Percentiles rank a stretch among this genome's conserved stretches.
Conservation (phyloP, 2,329 filamentous ascomycete genomes). For the Hymenoscyphus infarciens region DNA sequence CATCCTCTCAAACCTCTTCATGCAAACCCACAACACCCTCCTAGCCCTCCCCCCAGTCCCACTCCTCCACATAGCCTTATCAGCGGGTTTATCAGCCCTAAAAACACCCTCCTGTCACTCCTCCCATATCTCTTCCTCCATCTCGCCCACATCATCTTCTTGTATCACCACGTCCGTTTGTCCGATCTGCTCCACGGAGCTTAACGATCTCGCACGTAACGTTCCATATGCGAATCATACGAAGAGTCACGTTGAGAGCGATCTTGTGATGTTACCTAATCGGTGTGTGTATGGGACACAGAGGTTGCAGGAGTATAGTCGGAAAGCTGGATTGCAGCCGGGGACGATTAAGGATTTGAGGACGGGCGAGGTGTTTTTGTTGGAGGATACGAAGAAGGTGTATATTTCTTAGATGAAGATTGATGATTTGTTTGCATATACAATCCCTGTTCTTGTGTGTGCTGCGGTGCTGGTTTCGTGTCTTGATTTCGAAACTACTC, state of each 20-base stretch:
- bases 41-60: constrained; percentile 79
- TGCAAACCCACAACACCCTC: constrained; percentile 80
- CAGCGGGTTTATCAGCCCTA: constrained; percentile 85
- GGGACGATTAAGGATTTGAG: constrained; percentile 74
- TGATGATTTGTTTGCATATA: constrained; percentile 37
- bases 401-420: constrained; percentile 68
- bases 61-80: constrained; percentile 84
- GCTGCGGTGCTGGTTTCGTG: too few species aligned
- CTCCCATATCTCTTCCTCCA: constrained; percentile 28
- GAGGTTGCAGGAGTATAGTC: constrained; percentile 70
- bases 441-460: background rate
- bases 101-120: constrained; percentile 95
- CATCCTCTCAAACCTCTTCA: constrained; percentile 74
- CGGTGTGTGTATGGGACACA: constrained; percentile 78
- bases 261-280: constrained; percentile 84
- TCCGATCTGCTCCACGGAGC: constrained; percentile 91
- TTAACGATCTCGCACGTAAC: constrained; percentile 83
- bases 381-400: constrained; percentile 72
- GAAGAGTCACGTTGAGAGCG: constrained; percentile 86
- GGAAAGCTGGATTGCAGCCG: constrained; percentile 67
- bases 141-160: constrained; percentile 32
- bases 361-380: constrained; percentile 64
- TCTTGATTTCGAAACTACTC: background rate
- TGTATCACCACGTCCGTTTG: constrained; percentile 64
- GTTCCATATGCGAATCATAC: constrained; percentile 95